phyloP scores from a whole-genome alignment of 2,329 filamentous ascomycete species.

The Fusarium papillatum region DNA sequence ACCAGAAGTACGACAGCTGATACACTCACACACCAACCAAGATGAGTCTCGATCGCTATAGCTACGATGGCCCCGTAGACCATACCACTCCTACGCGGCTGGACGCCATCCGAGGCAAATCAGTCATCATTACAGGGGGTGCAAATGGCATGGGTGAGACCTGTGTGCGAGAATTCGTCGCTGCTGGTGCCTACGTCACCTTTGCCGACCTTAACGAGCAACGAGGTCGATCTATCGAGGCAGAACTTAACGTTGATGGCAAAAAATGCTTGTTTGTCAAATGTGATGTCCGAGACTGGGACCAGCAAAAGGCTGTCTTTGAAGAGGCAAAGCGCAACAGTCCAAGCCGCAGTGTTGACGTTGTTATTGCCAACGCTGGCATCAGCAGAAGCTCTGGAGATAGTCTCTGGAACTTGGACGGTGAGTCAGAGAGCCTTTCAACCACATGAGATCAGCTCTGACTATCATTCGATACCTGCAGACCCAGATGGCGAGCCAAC shows the following conservation, averaged over 20 bases:
- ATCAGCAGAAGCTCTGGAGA: slow-evolving; percentile 53
- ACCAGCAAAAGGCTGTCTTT: slow-evolving; percentile 57
- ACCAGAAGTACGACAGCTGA: neutral
- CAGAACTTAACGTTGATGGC: slow-evolving; percentile 46
- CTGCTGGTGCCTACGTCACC: slow-evolving; percentile 55
- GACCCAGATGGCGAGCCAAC: slow-evolving; percentile 36
- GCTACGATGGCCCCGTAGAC: slow-evolving; percentile 37
- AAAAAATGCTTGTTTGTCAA: slow-evolving; percentile 49
- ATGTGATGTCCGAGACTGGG: slow-evolving; percentile 59
- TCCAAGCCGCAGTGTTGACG: slow-evolving; percentile 55
- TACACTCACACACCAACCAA: neutral
- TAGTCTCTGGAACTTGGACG: slow-evolving; percentile 54
- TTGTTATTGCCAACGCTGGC: slow-evolving; percentile 63
- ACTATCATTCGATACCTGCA: neutral
- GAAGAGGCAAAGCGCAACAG: slow-evolving; percentile 53
- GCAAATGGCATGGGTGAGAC: slow-evolving; percentile 57
- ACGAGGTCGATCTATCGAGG: slow-evolving; percentile 48
- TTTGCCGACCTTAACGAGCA: slow-evolving; percentile 54
- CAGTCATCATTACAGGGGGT: slow-evolving; percentile 63
- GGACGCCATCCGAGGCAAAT: slow-evolving; percentile 53
- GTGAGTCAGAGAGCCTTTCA: slow-evolving; percentile 30
- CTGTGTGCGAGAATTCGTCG: slow-evolving; percentile 50
- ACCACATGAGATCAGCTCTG: neutral
- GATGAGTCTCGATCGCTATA: slow-evolving; percentile 30
- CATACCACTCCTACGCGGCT: slow-evolving; percentile 19